Evolutionary conservation across 306 rosid genomes (phyloP).

Genomic region (Trifolium repens): DNA sequence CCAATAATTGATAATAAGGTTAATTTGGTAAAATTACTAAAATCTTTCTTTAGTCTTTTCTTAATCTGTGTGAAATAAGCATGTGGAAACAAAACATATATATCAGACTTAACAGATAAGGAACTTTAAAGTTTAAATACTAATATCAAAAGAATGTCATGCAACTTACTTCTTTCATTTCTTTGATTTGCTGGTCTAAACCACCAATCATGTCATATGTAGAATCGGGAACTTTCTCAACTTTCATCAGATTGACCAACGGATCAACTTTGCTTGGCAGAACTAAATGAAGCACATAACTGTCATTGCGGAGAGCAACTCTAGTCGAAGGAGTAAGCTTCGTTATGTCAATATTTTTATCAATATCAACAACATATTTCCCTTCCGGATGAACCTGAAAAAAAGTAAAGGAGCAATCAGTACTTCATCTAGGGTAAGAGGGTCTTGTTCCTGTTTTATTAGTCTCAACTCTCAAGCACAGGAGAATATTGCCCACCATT

Average conservation of each 20-base stretch:
- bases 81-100: too few relatives aligned
- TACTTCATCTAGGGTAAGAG: neutral
- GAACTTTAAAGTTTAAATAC: constrained; percentile 5
- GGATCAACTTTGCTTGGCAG: constrained; percentile 99
- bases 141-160: constrained; percentile 27
- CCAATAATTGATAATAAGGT: too few relatives aligned
- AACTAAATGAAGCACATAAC: constrained; percentile 93
- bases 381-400: constrained; percentile 97
- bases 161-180: constrained; percentile 81
- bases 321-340: constrained; percentile 97
- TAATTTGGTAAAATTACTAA: too few relatives aligned
- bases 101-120: neutral
- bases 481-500: neutral
- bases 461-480: neutral
- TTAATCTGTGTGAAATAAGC: too few relatives aligned
- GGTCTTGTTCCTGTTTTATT: neutral
- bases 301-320: constrained; percentile 98
- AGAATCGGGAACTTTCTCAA: constrained; percentile 98
- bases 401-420: constrained; percentile 24
- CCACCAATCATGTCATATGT: constrained; percentile 99
- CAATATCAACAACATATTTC: constrained; percentile 95
- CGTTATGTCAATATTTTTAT: constrained; percentile 89
- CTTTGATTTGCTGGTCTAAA: constrained; percentile 98
- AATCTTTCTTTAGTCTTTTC: too few relatives aligned
- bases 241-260: constrained; percentile 95